Evolutionary conservation across 1,139 yeast species (phyloP).

Genomic region (Lodderomyces metapsilosis): DNA sequence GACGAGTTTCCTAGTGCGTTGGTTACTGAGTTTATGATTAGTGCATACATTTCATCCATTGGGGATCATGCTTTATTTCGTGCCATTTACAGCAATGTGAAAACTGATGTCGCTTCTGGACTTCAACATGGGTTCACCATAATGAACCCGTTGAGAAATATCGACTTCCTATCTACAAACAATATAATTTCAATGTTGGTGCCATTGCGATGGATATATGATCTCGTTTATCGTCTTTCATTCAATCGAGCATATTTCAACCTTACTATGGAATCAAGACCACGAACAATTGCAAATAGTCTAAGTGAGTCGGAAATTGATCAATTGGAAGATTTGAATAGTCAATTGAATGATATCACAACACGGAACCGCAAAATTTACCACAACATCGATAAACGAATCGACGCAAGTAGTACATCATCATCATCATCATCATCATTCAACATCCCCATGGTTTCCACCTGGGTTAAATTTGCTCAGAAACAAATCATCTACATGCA

Average conservation of each 20-base stretch:
- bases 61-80: conserved; percentile 35
- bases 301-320: conserved; percentile 25
- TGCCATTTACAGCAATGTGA: conserved; percentile 17
- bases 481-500: conserved; percentile 11
- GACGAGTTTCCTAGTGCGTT: conserved; percentile 20
- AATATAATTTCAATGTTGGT: conserved; percentile 36
- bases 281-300: conserved; percentile 38
- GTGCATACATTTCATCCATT: conserved; percentile 38
- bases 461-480: conserved; percentile 12
- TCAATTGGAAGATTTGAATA: conserved; percentile 25
- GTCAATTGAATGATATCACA: conserved; percentile 7
- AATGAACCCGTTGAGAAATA: conserved; percentile 19
- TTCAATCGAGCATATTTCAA: conserved; percentile 47
- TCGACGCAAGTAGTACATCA: conserved; percentile 3
- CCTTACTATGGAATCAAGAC: conserved; percentile 28
- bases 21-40: conserved; percentile 36
- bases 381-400: conserved; percentile 1
- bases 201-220: conserved; percentile 40
- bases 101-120: neutral
- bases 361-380: conserved; percentile 1
- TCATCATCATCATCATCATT: too few relatives aligned
- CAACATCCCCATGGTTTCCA: conserved; percentile 8
- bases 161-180: conserved; percentile 31
- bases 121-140: conserved; percentile 4
- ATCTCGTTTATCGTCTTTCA: conserved; percentile 36